phyloP scores from a whole-genome alignment of 345 rosid species.

The Hevea brasiliensis region DNA sequence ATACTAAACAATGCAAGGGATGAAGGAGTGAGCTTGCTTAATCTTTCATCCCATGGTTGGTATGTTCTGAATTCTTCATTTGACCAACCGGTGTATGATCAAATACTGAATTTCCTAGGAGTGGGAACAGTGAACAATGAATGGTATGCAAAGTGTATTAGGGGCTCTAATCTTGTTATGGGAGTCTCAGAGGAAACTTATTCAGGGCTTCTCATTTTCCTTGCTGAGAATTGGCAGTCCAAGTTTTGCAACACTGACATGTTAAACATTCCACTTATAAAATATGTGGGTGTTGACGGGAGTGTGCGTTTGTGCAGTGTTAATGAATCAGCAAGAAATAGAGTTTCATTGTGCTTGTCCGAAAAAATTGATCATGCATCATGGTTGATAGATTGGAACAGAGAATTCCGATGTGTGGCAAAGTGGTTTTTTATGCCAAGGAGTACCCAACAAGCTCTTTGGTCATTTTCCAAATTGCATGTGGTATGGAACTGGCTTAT shows the following conservation, averaged over 20 bases:
- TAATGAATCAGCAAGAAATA: background rate
- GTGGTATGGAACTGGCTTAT: slow-evolving; percentile 44
- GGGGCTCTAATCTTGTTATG: slow-evolving; percentile 47
- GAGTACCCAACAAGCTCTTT: slow-evolving; percentile 37
- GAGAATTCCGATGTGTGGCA: slow-evolving; percentile 39
- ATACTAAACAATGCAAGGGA: slow-evolving; percentile 50
- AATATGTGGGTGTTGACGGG: slow-evolving; percentile 43
- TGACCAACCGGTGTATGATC: slow-evolving; percentile 36
- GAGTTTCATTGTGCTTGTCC: slow-evolving; percentile 28
- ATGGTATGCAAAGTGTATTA: slow-evolving; percentile 67
- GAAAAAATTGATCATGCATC: background rate
- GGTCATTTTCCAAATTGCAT: slow-evolving; percentile 18
- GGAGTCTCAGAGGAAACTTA: slow-evolving; percentile 53
- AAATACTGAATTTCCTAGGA: slow-evolving; percentile 51
- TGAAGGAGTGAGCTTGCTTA: slow-evolving; percentile 48
- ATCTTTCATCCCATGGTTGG: slow-evolving; percentile 63
- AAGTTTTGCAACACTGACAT: slow-evolving; percentile 36
- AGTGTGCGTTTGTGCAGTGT: slow-evolving; percentile 37
- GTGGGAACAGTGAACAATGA: slow-evolving; percentile 37
- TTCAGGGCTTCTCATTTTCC: slow-evolving; percentile 45
- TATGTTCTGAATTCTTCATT: slow-evolving; percentile 48
- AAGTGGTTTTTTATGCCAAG: slow-evolving; percentile 48
- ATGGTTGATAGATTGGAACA: slow-evolving; percentile 63
- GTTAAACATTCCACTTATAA: slow-evolving; percentile 46
- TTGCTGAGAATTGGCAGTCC: slow-evolving; percentile 54